Evolutionary conservation across 495 filamentous ascomycete species (phyloP).

Genomic region (Penicillium cosmopolitanum): DNA sequence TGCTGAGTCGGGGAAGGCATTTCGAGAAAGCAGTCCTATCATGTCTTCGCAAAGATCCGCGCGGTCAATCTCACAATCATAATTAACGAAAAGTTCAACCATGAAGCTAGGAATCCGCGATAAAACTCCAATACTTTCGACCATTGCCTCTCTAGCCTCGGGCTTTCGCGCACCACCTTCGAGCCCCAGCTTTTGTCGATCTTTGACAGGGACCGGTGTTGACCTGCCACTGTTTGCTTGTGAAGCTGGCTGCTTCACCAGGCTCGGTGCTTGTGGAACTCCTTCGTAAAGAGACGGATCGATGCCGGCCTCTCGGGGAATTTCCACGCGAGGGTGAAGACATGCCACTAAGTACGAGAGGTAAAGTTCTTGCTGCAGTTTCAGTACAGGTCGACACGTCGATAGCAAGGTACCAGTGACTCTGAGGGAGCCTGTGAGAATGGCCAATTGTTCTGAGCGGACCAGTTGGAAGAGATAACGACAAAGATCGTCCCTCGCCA

Average conservation of each 20-base stretch:
- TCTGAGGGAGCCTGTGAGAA: constrained; percentile 87
- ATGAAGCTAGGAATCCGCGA: constrained; percentile 92
- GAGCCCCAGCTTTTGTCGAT: constrained; percentile 89
- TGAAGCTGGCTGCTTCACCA: constrained; percentile 80
- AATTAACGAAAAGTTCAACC: constrained; percentile 95
- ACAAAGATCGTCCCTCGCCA: constrained; percentile 93
- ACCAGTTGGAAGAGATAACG: constrained; percentile 96
- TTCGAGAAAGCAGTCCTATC: constrained; percentile 87
- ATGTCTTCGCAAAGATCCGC: constrained; percentile 94
- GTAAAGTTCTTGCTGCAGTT: constrained; percentile 96
- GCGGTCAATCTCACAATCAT: constrained; percentile 94
- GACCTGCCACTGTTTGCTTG: constrained; percentile 79
- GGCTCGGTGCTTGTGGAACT: constrained; percentile 85
- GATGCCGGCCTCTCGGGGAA: constrained; percentile 87
- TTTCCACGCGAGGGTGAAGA: constrained; percentile 88
- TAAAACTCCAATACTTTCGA: constrained; percentile 90
- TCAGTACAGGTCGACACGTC: constrained; percentile 89
- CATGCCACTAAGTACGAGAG: constrained; percentile 93
- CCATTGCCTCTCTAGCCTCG: constrained; percentile 96
- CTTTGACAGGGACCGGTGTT: constrained; percentile 91
- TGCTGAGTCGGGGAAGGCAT: constrained; percentile 94
- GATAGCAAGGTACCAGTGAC: constrained; percentile 89
- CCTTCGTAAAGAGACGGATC: constrained; percentile 91
- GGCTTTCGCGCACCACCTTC: constrained; percentile 92
- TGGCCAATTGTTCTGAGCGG: constrained; percentile 91